Base-by-base conservation (phyloP, 208 protist species). In the Paratrypanosoma confusum region DNA sequence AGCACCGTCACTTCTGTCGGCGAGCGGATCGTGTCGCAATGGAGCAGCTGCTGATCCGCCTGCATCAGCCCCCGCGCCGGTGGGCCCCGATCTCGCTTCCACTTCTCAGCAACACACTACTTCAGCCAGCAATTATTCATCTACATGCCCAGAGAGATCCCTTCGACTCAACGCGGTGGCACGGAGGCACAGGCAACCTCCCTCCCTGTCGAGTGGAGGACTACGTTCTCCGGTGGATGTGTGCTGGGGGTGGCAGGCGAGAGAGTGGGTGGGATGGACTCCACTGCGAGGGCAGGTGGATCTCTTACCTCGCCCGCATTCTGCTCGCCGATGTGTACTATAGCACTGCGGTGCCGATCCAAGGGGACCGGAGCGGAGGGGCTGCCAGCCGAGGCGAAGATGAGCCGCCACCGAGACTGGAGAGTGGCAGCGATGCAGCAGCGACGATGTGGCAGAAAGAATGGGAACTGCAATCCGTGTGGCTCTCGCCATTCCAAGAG, bases 241-340 rank as follows among this genome's bases (percentile, higher is more conserved):
- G 23, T 16, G 14, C 16, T 28, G 27, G 28, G 42, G 6, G 28
- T 20, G 28, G 8, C 13, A 25, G 42, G 10, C 6, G 38, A 10
- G 10, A 26, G 7, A 32, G 13, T 23, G 52, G 50, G 8, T 91
- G 82, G 79, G 36, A 44, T 16, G 82, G 78, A 5, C 45, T 72
- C 31, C 76, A 86, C 36, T 87, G 82, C 48, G 75, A 91, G 40
- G 82, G 82, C 4, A 39, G 45, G 38, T 91, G 82, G 79, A 50
- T 91, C 36, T 52, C 57, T 17, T 71, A 45, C 22, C 39, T 82
- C 18, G 67, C 74, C 8, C 69, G 66, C 16, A 40, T 75, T 14
- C 57, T 91, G 0, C 42, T 91, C 41, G 72, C 58, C 73, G 77
- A 86, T 37, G 49, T 50, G 8, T 73, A 65, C 34, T 41, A 34